Evolutionary conservation across 257 asterid species (phyloP), one percentile per base, ranked within the genome.

Genomic region (Striga asiatica): DNA sequence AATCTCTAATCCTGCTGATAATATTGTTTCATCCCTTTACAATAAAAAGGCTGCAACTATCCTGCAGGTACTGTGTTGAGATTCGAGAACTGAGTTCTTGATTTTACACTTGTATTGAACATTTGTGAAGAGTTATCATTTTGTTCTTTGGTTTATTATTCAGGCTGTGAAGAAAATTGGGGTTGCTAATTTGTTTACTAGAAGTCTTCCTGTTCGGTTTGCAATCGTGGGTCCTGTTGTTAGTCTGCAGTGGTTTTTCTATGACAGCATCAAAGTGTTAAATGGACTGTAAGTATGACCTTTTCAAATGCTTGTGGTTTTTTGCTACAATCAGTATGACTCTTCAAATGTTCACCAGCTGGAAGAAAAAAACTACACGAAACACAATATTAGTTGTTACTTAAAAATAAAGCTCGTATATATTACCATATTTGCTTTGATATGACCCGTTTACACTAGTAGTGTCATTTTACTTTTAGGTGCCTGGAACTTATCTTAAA

Each of bases 1-100:
- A 9, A 54, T 81, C 61, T 84, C 94, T 27, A 84, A 84, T 52
- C 91, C 91, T 34, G 91, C 91, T 25, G 91, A 84, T 71, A 81
- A 78, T 66, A 71, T 84, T 14, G 83, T 84, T 64, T 71, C 91
- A 28, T 66, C 81, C 28, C 91, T 84, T 48, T 76, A 76, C 74
- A 81, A 78, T 50, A 73, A 73, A 48, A 75, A 68, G 69, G 79
- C 80, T 43, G 58, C 72, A 35, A 72, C 70, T 13, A 46, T 71
- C 13, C 34, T 60, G 65, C 80, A 78, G 82, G 93, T 73, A 75
- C 0, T 21, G 25, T 9, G 5, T n/a, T 23, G 6, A 31, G 31
- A 19, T 50, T n/a, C n/a, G n/a, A n/a, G n/a, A n/a, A n/a, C n/a
- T 3, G 29, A 50, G 35, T 50, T 54, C 53, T 50, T 47, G 7